Conservation (phyloP, 306 rosid species). For the Lathyrus aphaca region DNA sequence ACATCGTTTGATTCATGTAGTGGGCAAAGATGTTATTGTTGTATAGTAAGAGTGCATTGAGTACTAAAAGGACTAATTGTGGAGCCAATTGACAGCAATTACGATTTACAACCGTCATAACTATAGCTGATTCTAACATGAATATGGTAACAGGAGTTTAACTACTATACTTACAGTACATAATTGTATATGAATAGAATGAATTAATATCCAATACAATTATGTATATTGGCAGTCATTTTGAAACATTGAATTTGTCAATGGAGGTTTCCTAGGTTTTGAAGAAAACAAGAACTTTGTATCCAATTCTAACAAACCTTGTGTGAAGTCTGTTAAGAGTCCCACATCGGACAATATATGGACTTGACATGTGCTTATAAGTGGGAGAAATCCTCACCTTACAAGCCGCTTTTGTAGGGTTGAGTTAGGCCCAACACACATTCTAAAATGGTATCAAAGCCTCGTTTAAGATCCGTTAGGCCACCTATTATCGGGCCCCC, state of each 20-base stretch:
- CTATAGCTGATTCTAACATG: not conserved
- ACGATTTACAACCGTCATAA: not conserved
- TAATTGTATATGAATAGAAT: not conserved
- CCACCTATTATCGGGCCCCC: too few relatives aligned
- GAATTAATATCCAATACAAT: not conserved
- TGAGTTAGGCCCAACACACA: too few relatives aligned
- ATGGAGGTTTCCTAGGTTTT: slow-evolving; percentile 14
- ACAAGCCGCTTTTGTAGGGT: too few relatives aligned
- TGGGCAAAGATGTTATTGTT: not conserved
- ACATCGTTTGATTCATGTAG: not conserved
- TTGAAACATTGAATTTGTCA: not conserved
- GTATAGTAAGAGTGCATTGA: not conserved
- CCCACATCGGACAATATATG: too few relatives aligned
- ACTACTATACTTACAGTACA: not conserved
- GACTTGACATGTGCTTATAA: too few relatives aligned
- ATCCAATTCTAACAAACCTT: not conserved
- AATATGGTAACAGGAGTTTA: slow-evolving; percentile 2
- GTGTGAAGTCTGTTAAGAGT: too few relatives aligned
- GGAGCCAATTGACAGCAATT: not conserved
- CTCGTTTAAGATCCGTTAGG: too few relatives aligned
- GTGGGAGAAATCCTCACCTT: too few relatives aligned
- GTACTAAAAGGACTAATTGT: slow-evolving; percentile 19
- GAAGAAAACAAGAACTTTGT: not conserved
- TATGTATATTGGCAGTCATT: not conserved
- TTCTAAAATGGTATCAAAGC: too few relatives aligned